phyloP scores from a whole-genome alignment of 2,329 filamentous ascomycete species.

The Mycosphaerella arachidis region DNA sequence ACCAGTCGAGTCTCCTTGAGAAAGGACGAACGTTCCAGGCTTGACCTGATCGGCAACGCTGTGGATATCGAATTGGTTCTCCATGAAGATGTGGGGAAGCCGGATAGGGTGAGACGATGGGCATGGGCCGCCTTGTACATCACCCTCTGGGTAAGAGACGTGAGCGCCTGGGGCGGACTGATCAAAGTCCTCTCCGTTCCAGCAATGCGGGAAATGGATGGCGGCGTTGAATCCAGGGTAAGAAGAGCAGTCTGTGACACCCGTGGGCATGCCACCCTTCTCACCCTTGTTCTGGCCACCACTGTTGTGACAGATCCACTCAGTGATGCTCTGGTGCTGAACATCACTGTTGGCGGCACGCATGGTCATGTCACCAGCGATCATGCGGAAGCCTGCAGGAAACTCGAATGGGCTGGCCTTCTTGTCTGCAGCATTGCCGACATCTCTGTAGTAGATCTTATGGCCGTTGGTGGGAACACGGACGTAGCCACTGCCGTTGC shows the following conservation, averaged over 20 bases:
- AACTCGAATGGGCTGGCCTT: slow-evolving; percentile 66
- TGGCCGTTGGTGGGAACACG: slow-evolving; percentile 60
- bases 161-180: slow-evolving; percentile 47
- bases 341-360: slow-evolving; percentile 54
- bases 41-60: slow-evolving; percentile 36
- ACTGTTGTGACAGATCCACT: slow-evolving; percentile 50
- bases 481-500: slow-evolving; percentile 56
- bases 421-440: slow-evolving; percentile 43
- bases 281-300: slow-evolving; percentile 41
- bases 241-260: slow-evolving; percentile 61
- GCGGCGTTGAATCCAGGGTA: slow-evolving; percentile 55
- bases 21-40: slow-evolving; percentile 41
- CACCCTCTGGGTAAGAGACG: slow-evolving; percentile 55
- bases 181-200: slow-evolving; percentile 54
- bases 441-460: slow-evolving; percentile 65
- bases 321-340: slow-evolving; percentile 36
- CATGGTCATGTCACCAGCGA: slow-evolving; percentile 58
- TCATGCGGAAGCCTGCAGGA: slow-evolving; percentile 65
- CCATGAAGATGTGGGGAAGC: slow-evolving; percentile 53
- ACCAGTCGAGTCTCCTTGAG: slow-evolving; percentile 46
- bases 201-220: slow-evolving; percentile 69
- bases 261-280: slow-evolving; percentile 56
- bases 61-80: slow-evolving; percentile 35
- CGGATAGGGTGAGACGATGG: slow-evolving; percentile 50
- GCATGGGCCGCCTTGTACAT: slow-evolving; percentile 49